phyloP scores from a whole-genome alignment of 2,329 filamentous ascomycete genomes.

The Colletotrichum lentis region DNA sequence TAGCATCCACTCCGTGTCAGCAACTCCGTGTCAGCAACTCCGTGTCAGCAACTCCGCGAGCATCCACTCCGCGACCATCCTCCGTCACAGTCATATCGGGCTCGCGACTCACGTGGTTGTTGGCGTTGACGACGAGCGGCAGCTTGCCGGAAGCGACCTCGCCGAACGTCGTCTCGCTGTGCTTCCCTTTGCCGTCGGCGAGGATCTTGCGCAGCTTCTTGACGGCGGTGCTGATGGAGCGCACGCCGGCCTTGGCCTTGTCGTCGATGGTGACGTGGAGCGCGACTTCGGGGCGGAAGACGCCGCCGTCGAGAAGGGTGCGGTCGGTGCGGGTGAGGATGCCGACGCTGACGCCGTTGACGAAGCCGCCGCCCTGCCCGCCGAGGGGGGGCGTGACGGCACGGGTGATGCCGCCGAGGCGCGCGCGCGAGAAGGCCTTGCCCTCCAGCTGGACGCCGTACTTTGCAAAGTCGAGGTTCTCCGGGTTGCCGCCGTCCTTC shows the following conservation, averaged over 20 bases:
- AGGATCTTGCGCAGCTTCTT: constrained; percentile 50
- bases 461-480: constrained; percentile 50
- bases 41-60: background rate
- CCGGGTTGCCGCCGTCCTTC: constrained; percentile 41
- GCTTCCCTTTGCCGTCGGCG: constrained; percentile 45
- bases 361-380: constrained; percentile 42
- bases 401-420: constrained; percentile 54
- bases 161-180: constrained; percentile 48
- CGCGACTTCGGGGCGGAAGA: constrained; percentile 54
- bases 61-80: background rate
- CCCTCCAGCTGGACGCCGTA: constrained; percentile 53
- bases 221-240: constrained; percentile 42
- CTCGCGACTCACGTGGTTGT: constrained; percentile 28
- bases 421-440: constrained; percentile 51
- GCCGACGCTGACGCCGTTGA: constrained; percentile 54
- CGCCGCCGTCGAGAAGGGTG: constrained; percentile 51
- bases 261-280: constrained; percentile 53
- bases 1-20: background rate
- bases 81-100: background rate
- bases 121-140: constrained; percentile 52
- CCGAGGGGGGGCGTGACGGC: constrained; percentile 51
- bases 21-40: background rate
- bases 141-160: constrained; percentile 49
- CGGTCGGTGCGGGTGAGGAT: constrained; percentile 50
- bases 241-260: constrained; percentile 43